Evolutionary conservation across 768 basidiomycete species (phyloP).

Genomic region (Mycena chlorophos): DNA sequence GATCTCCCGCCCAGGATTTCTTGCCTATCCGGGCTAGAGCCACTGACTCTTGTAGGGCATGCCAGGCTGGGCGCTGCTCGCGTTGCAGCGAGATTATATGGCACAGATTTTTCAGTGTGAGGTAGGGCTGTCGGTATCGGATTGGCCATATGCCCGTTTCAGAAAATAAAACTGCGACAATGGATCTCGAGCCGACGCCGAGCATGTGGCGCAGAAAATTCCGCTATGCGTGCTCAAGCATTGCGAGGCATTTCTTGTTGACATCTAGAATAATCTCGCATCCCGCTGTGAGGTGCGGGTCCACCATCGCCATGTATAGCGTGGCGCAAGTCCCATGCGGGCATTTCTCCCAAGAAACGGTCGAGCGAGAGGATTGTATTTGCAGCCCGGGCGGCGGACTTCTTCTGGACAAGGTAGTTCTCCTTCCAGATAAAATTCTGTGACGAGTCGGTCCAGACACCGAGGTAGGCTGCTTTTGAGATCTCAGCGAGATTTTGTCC

Average conservation of each 20-base stretch:
- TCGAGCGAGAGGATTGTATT: background rate
- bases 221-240: background rate
- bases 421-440: background rate
- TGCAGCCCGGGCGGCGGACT: background rate
- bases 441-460: background rate
- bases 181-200: background rate
- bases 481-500: background rate
- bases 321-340: background rate
- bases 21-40: background rate
- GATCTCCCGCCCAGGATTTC: background rate
- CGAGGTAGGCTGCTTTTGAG: background rate
- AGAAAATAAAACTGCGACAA: background rate
- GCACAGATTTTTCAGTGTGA: background rate
- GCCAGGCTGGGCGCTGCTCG: background rate
- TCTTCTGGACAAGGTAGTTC: background rate
- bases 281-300: constrained; percentile 5
- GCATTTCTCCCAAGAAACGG: background rate
- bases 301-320: constrained; percentile 8
- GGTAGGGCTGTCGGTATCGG: constrained; percentile 1
- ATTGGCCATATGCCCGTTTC: constrained; percentile 8
- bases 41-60: background rate
- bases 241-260: background rate
- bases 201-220: constrained; percentile 1
- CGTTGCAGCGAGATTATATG: background rate
- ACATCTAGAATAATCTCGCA: constrained; percentile 4